Evolutionary conservation across 371 early-diverging fungal species (phyloP).

Genomic region (Mortierella sp.): DNA sequence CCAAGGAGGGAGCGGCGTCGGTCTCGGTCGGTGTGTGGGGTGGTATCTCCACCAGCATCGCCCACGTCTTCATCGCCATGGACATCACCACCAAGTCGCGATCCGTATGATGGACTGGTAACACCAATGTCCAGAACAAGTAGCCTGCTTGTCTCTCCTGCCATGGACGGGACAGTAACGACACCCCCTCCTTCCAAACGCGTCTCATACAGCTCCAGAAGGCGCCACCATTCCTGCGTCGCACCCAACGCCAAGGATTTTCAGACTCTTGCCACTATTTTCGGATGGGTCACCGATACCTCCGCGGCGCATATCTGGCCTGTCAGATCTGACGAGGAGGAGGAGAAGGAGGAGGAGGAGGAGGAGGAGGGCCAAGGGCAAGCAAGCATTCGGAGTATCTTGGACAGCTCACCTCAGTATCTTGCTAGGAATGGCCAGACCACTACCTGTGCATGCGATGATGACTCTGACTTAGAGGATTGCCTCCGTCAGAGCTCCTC

Average conservation of each 20-base stretch:
- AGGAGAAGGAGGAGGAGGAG: background rate
- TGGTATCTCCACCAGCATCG: slow-evolving; percentile 14
- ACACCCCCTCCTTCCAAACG: slow-evolving; percentile 22
- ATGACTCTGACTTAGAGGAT: slow-evolving; percentile 32
- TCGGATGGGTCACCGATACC: slow-evolving; percentile 65
- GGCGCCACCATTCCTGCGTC: slow-evolving; percentile 66
- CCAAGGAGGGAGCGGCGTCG: slow-evolving; percentile 24
- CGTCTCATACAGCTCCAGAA: slow-evolving; percentile 28
- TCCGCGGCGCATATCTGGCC: slow-evolving; percentile 20
- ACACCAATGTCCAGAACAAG: slow-evolving; percentile 3
- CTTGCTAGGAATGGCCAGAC: background rate
- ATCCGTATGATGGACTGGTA: background rate
- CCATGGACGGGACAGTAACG: slow-evolving; percentile 8
- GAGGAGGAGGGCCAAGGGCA: background rate
- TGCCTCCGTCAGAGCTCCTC: background rate
- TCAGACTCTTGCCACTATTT: slow-evolving; percentile 65
- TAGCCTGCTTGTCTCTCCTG: slow-evolving; percentile 8
- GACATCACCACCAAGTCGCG: background rate
- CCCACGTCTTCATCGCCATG: slow-evolving; percentile 16
- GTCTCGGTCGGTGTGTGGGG: slow-evolving; percentile 26
- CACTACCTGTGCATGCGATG: slow-evolving; percentile 23
- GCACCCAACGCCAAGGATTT: slow-evolving; percentile 63
- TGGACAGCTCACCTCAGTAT: slow-evolving; percentile 10
- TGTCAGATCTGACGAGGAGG: background rate
- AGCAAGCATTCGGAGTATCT: background rate